phyloP scores from a whole-genome alignment of 2,329 filamentous ascomycete genomes.

The Helotiales sp. region DNA sequence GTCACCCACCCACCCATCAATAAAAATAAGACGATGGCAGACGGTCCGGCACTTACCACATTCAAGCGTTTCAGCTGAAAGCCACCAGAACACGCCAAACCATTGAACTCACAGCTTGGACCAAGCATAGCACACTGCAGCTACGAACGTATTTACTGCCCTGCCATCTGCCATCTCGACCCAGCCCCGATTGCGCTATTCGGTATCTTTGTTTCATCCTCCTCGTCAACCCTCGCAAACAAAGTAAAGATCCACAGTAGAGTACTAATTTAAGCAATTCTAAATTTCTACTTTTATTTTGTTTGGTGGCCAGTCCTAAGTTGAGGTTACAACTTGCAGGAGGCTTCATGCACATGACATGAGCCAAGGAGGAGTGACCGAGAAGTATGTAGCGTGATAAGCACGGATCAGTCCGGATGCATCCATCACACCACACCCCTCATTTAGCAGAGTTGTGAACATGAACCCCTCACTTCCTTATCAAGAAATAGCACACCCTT shows the following conservation, averaged over 20 bases:
- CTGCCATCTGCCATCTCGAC: neutral
- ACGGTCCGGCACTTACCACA: conserved; percentile 5
- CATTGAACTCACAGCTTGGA: neutral
- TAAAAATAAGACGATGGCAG: neutral
- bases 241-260: neutral
- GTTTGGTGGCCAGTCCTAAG: neutral
- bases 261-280: neutral
- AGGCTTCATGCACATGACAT: conserved; percentile 8
- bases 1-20: neutral
- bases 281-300: neutral
- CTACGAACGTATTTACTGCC: neutral
- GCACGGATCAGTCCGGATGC: neutral
- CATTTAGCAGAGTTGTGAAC: neutral
- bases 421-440: neutral
- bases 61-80: neutral
- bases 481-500: neutral
- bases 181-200: neutral
- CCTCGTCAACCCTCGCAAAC: neutral
- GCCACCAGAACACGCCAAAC: no score
- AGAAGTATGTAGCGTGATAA: neutral
- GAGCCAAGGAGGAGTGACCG: conserved; percentile 1
- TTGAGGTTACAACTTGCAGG: neutral
- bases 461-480: neutral
- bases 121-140: neutral
- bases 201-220: neutral